Base-by-base conservation (phyloP, 768 basidiomycete species). In the Lactarius tabidus region DNA sequence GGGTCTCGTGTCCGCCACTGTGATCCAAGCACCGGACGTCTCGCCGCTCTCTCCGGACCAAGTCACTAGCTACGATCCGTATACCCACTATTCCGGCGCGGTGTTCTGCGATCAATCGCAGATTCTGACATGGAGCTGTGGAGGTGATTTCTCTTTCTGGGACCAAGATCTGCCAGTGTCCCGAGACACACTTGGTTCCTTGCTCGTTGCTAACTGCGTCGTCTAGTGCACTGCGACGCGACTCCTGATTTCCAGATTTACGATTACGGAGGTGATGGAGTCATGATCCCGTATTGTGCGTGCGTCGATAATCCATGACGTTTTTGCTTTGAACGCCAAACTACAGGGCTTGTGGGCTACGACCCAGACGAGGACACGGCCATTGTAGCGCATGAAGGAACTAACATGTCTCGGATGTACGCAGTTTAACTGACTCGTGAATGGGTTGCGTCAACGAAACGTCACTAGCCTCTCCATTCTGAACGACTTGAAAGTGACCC, bases 341-440 rank as follows among this genome's bases (percentile, higher is more conserved):
- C 56, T 18, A 57, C 35, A 62, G 60, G 56, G 60, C 52, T 18
- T 28, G 84, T 86, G 23, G 85, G 86, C 3, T 85, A 81, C 66
- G 84, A 82, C 77, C 80, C 79, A 0, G 64, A 74, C 8, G 75
- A 79, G 58, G 76, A 81, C 62, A 75, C 82, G 6, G 78, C 85
- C 28, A 78, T 87, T 18, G 84, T 86, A 12, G 81, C 80, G 1
- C 85, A 86, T 68, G 77, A 86, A 71, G 85, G 85, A 28, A 86
- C 85, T 3, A 82, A 87, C 9, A 18, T 43, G 9, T 7, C 20
- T n/a, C n/a, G 20, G n/a, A 45, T 45, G 45, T 48, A 48, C 45
- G 45, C 12, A 23, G 14, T 48, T 48, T 12, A 23, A 26, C 12
- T 6, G 14, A 14, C 23, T 26, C 23, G 23, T 12, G 14, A 23